These are phyloP conservation scores for Stramenopiles sp. DNA, from an alignment of 352 stramenopile species.

Conservation along the genomic window DNA sequence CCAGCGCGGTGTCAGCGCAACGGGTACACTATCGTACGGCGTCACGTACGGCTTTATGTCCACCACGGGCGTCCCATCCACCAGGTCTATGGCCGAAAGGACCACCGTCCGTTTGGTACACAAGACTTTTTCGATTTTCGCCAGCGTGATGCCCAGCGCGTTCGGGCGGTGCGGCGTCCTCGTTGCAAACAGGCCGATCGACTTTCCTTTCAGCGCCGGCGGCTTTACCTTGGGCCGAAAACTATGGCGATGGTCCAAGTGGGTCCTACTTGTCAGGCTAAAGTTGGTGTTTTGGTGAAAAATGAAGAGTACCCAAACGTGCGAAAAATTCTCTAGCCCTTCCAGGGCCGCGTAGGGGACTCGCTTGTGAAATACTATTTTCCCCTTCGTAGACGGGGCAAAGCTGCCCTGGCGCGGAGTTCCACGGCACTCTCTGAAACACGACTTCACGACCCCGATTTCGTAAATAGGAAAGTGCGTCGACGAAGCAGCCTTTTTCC, in stretches of 20 bases:
- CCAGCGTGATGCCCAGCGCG: conserved; percentile 67
- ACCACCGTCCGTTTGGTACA: conserved; percentile 40
- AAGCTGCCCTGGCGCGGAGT: conserved; percentile 52
- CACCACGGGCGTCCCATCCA: conserved; percentile 87
- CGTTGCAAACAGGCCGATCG: conserved; percentile 83
- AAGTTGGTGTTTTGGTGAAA: conserved; percentile 71
- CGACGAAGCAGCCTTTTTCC: no score
- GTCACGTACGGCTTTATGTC: conserved; percentile 94
- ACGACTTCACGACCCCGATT: conserved; percentile 48
- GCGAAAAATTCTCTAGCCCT: conserved; percentile 54
- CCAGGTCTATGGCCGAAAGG: conserved; percentile 72
- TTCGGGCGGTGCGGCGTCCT: conserved; percentile 86
- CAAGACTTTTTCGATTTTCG: conserved; percentile 60
- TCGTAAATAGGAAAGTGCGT: conserved; percentile 49
- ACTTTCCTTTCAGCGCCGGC: conserved; percentile 39
- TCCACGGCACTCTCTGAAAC: conserved; percentile 55
- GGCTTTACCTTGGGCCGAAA: conserved; percentile 20
- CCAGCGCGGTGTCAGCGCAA: neutral
- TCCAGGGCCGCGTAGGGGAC: conserved; percentile 47
- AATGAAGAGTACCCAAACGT: conserved; percentile 67
- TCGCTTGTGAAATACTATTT: conserved; percentile 46
- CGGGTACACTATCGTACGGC: conserved; percentile 40
- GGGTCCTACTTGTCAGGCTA: conserved; percentile 29
- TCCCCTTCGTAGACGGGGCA: conserved; percentile 37
- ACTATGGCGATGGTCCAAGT: conserved; percentile 13